Evolutionary conservation across 306 rosid genomes (phyloP).

Genomic region (Castanopsis chinensis): DNA sequence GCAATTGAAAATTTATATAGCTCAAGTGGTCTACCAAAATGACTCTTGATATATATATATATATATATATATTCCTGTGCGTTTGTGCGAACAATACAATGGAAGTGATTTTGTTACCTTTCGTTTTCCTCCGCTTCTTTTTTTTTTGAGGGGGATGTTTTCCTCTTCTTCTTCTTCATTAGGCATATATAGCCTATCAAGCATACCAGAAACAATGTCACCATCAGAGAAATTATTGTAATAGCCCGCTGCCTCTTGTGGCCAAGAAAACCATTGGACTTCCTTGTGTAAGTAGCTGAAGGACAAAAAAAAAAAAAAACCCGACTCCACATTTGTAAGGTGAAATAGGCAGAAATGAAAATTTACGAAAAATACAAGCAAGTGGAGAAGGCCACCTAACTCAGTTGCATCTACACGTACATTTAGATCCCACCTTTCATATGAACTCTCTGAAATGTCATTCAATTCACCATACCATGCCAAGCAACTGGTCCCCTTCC

Average conservation of each 20-base stretch:
- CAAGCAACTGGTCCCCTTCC: constrained; percentile 18
- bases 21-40: too few relatives aligned
- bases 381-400: background rate
- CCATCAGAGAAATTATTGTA: background rate
- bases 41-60: too few relatives aligned
- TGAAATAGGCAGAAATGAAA: background rate
- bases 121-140: background rate
- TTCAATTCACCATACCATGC: constrained; percentile 22
- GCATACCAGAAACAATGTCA: background rate
- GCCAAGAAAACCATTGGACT: too few relatives aligned
- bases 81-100: too few relatives aligned
- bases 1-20: too few relatives aligned
- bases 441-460: constrained; percentile 12
- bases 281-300: background rate
- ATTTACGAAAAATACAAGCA: background rate
- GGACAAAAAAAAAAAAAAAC: background rate
- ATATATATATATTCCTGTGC: too few relatives aligned
- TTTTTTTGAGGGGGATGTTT: background rate
- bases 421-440: constrained; percentile 10
- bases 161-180: background rate
- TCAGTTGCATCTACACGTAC: constrained; percentile 20
- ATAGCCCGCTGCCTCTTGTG: background rate
- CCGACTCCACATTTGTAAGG: too few relatives aligned
- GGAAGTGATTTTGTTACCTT: too few relatives aligned
- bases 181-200: background rate